phyloP scores from a whole-genome alignment of 768 basidiomycete species.

The Russula earlei region DNA sequence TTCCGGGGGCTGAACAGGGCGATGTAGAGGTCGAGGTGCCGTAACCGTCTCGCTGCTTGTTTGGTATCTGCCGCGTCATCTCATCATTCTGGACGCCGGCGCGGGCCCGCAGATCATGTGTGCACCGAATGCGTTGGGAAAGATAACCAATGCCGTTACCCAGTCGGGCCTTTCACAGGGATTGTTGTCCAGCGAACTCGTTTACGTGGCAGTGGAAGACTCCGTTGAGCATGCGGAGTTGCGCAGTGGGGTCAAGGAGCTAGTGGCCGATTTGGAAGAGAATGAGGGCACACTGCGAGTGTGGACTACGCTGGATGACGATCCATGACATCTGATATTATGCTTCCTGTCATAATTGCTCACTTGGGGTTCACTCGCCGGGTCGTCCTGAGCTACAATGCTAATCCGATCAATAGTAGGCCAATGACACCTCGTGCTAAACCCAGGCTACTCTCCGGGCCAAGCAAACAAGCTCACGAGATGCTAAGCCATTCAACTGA shows the following conservation, averaged over 20 bases:
- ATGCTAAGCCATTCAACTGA: too few species aligned
- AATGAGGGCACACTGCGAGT: conserved; percentile 18
- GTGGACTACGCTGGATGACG: conserved; percentile 20
- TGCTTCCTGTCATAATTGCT: background rate
- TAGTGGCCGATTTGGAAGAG: conserved; percentile 17
- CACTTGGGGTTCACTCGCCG: too few species aligned
- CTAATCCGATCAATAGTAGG: too few species aligned
- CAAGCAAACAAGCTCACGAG: too few species aligned
- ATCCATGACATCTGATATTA: background rate
- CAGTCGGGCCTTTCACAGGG: conserved; percentile 8
- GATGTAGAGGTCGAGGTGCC: conserved; percentile 15
- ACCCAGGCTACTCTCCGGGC: too few species aligned
- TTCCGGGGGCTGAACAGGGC: background rate
- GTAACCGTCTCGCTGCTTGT: background rate
- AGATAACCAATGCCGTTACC: conserved; percentile 7
- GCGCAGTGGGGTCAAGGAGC: conserved; percentile 1
- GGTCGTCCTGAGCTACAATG: too few species aligned
- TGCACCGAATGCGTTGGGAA: conserved; percentile 10
- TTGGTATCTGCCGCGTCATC: too few species aligned
- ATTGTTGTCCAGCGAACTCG: conserved; percentile 16
- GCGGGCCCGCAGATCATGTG: conserved; percentile 14
- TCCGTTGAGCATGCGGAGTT: conserved; percentile 19
- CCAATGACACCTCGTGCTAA: too few species aligned
- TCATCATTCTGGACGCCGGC: background rate
- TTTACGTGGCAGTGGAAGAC: conserved; percentile 20